These are phyloP conservation scores for Ceratobasidium theobromae DNA, from an alignment of 1,284 basidiomycete species.

Conservation along the genomic window DNA sequence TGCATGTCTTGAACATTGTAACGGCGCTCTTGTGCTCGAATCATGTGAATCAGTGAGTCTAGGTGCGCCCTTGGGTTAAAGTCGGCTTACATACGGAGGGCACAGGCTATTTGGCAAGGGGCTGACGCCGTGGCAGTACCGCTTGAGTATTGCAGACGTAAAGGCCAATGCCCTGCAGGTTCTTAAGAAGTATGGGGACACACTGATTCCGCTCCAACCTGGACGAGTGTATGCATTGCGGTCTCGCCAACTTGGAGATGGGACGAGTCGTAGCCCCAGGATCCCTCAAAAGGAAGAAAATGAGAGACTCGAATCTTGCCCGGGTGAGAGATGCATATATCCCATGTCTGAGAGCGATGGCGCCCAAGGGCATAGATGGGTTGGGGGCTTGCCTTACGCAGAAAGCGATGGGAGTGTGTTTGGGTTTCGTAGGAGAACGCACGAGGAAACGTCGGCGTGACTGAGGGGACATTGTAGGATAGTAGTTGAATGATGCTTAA, in stretches of 20 bases:
- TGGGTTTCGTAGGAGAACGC: conserved; percentile 7
- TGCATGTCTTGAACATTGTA: conserved; percentile 65
- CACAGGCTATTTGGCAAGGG: conserved; percentile 62
- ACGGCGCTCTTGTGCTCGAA: conserved; percentile 68
- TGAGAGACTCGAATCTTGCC: background rate
- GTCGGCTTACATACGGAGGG: background rate
- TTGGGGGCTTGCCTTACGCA: conserved; percentile 4
- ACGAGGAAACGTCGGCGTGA: background rate
- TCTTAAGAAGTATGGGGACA: conserved; percentile 29
- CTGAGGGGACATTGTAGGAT: too few relatives aligned
- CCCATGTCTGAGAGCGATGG: too few relatives aligned
- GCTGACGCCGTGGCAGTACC: conserved; percentile 65
- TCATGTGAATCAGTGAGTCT: conserved; percentile 60
- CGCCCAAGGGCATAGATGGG: background rate
- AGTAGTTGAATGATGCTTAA: too few relatives aligned
- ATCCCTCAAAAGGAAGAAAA: background rate
- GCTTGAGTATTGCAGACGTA: conserved; percentile 54
- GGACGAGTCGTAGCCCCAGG: conserved; percentile 23
- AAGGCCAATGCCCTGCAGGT: conserved; percentile 45
- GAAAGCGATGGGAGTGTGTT: conserved; percentile 22
- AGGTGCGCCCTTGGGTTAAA: background rate
- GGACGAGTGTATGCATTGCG: conserved; percentile 26
- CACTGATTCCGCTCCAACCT: conserved; percentile 15
- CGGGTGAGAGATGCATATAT: too few relatives aligned
- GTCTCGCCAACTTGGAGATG: conserved; percentile 11